Evolutionary conservation across 2,329 filamentous ascomycete species (phyloP).

Genomic region (Eutypa lata): DNA sequence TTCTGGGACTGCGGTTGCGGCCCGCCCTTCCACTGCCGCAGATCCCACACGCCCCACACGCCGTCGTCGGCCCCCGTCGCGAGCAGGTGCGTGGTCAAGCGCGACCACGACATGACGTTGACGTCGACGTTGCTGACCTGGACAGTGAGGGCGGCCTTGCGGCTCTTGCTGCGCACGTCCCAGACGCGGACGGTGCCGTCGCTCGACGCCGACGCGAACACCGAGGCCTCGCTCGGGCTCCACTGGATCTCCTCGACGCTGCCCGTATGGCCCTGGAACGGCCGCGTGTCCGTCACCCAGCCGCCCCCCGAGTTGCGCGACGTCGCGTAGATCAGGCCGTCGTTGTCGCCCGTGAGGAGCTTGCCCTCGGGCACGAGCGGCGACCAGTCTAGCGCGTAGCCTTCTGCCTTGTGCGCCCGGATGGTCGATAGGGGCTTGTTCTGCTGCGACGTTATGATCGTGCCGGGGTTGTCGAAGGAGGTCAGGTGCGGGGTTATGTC

Average conservation of each 20-base stretch:
- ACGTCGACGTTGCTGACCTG: conserved; percentile 82
- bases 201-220: conserved; percentile 90
- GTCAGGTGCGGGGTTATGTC: conserved; percentile 86
- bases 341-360: conserved; percentile 86
- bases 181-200: conserved; percentile 95
- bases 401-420: conserved; percentile 87
- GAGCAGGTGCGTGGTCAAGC: conserved; percentile 81
- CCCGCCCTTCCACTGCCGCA: conserved; percentile 88
- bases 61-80: conserved; percentile 93
- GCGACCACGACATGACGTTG: conserved; percentile 96
- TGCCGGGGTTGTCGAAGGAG: conserved; percentile 87
- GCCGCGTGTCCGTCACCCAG: conserved; percentile 80
- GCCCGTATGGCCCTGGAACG: conserved; percentile 79
- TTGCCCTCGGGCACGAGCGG: conserved; percentile 76
- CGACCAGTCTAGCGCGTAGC: conserved; percentile 97
- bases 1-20: conserved; percentile 41
- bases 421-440: conserved; percentile 87
- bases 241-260: conserved; percentile 96
- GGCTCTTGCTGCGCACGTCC: conserved; percentile 89
- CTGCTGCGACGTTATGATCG: conserved; percentile 73
- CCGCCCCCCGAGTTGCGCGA: conserved; percentile 83
- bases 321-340: conserved; percentile 85
- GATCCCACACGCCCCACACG: conserved; percentile 92
- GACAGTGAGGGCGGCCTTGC: conserved; percentile 82
- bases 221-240: conserved; percentile 88